Percentiles rank a stretch among this genome's conserved stretches.
Conservation (phyloP, 768 basidiomycete genomes). For the Rhodotorula kratochvilovae region DNA sequence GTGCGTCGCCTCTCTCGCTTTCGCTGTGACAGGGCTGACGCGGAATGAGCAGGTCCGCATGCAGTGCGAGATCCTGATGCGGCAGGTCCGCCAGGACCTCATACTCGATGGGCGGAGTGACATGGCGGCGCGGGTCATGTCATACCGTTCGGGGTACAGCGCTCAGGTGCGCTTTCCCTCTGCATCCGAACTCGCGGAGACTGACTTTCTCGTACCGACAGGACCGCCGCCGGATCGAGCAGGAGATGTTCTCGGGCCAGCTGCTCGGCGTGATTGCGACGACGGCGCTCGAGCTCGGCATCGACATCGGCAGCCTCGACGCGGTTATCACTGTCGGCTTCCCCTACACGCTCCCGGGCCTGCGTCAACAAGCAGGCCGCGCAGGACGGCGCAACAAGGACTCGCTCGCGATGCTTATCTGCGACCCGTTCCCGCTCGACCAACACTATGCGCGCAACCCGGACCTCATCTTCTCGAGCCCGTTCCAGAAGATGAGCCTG, state of each 20-base stretch:
- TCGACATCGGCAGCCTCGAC: constrained; percentile 51
- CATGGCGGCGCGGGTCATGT: constrained; percentile 67
- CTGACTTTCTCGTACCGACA: constrained; percentile 46
- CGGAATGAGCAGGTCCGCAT: constrained; percentile 60
- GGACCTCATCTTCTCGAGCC: constrained; percentile 61
- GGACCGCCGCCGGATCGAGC: constrained; percentile 78
- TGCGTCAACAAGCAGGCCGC: constrained; percentile 81
- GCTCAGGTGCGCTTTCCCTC: constrained; percentile 54
- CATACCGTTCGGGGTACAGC: constrained; percentile 82
- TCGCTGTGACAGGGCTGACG: too few species aligned
- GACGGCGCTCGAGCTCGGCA: constrained; percentile 82
- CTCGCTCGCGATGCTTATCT: constrained; percentile 68
- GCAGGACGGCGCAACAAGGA: constrained; percentile 77
- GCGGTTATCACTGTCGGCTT: constrained; percentile 86
- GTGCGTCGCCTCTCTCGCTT: constrained; percentile 47
- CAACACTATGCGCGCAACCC: constrained; percentile 68
- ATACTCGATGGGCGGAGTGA: constrained; percentile 71
- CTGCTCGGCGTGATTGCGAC: constrained; percentile 83
- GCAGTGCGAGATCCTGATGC: constrained; percentile 74
- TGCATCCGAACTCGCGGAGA: too few species aligned
- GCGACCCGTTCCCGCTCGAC: constrained; percentile 63
- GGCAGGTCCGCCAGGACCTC: constrained; percentile 64
- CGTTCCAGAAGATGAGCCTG: constrained; percentile 60
- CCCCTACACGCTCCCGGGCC: constrained; percentile 71
- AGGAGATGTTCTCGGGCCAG: constrained; percentile 76